These are phyloP conservation scores for Candida oleophila DNA, from an alignment of 805 yeast genomes.

Conservation along the genomic window DNA sequence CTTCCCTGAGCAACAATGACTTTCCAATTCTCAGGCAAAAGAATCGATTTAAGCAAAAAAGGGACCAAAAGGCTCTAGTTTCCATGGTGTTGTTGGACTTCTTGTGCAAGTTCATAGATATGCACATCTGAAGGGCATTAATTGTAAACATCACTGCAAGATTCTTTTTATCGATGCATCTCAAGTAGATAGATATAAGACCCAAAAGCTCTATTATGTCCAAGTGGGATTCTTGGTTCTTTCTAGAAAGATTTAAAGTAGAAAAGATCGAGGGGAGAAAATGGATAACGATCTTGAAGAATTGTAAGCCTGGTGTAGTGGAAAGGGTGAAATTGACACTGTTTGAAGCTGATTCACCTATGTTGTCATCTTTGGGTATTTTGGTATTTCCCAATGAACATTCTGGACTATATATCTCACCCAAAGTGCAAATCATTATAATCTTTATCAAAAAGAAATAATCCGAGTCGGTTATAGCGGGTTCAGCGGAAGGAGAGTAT, in stretches of 20 bases:
- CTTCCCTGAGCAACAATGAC: constrained; percentile 18
- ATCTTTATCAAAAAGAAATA: constrained; percentile 19
- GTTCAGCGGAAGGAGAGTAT: not conserved
- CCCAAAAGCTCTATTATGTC: constrained; percentile 25
- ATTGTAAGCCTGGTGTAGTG: constrained; percentile 21
- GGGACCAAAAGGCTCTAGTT: constrained; percentile 23
- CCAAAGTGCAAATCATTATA: constrained; percentile 21
- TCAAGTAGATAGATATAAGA: constrained; percentile 20
- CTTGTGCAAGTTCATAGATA: constrained; percentile 25
- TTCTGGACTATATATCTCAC: constrained; percentile 17
- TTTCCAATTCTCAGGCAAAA: constrained; percentile 23
- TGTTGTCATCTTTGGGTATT: not conserved
- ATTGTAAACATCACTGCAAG: constrained; percentile 22
- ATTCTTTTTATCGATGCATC: constrained; percentile 26
- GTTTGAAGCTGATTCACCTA: not conserved
- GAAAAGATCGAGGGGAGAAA: constrained; percentile 19
- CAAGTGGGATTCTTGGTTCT: constrained; percentile 12
- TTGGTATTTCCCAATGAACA: constrained; percentile 9
- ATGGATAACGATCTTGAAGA: constrained; percentile 18
- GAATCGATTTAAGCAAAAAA: constrained; percentile 26
- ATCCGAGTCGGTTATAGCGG: not conserved
- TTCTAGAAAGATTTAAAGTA: constrained; percentile 12
- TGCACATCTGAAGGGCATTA: constrained; percentile 25
- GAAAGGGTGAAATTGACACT: not conserved
- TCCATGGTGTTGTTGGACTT: constrained; percentile 8